A percentile compares a stretch with the other conserved stretches of the same genome.
Evolutionary conservation across 306 rosid genomes (phyloP).

Genomic region (Glycine soja): DNA sequence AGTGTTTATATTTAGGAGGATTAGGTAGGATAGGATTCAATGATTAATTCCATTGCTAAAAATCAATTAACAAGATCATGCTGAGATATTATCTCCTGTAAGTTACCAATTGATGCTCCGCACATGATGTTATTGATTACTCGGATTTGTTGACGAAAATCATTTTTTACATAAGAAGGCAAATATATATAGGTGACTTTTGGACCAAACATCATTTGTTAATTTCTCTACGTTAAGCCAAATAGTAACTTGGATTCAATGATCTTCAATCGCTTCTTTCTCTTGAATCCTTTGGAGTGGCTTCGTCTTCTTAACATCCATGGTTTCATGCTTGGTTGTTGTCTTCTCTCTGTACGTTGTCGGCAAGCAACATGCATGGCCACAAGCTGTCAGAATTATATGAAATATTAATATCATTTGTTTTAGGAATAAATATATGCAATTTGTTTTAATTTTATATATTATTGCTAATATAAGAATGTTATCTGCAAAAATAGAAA

Average conservation of each 20-base stretch:
- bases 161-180: background rate
- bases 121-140: slow-evolving; percentile 28
- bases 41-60: slow-evolving; percentile 3
- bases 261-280: background rate
- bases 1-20: background rate
- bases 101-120: background rate
- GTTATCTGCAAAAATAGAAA: no score
- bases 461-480: no score
- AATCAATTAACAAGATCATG: background rate
- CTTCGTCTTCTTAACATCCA: background rate
- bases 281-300: background rate
- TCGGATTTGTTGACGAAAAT: background rate
- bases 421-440: no score
- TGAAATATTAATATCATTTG: background rate
- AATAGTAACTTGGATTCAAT: background rate
- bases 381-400: background rate
- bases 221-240: background rate
- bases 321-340: background rate
- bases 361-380: no score
- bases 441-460: no score
- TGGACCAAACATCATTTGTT: background rate
- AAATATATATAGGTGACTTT: background rate
- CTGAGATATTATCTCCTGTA: slow-evolving; percentile 1
- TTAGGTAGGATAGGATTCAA: background rate
- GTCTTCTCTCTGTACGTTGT: no score